These are phyloP conservation scores for Xylaria palmicola DNA, from an alignment of 495 filamentous ascomycete genomes.

Conservation along the genomic window DNA sequence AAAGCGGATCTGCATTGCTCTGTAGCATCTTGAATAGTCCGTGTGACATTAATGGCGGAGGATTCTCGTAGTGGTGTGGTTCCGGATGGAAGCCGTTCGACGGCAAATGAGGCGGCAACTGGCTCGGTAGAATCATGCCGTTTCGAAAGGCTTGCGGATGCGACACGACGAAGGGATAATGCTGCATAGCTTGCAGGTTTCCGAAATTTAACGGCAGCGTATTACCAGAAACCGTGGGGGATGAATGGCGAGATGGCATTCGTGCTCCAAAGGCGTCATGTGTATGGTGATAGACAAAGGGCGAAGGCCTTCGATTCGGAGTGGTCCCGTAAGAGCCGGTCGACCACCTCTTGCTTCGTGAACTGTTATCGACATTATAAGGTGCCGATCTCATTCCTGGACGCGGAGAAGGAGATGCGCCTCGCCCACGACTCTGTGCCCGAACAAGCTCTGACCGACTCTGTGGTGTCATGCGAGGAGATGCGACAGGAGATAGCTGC, in stretches of 20 bases:
- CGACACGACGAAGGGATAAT: slow-evolving; percentile 51
- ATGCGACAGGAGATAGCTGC: slow-evolving; percentile 58
- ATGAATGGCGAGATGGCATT: slow-evolving; percentile 52
- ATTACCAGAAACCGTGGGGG: slow-evolving; percentile 53
- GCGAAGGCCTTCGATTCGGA: slow-evolving; percentile 51
- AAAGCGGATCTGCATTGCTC: slow-evolving; percentile 64
- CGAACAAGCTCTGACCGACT: slow-evolving; percentile 54
- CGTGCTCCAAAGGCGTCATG: slow-evolving; percentile 50
- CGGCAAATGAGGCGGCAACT: slow-evolving; percentile 42
- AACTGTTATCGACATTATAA: slow-evolving; percentile 57
- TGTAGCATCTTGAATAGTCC: slow-evolving; percentile 67
- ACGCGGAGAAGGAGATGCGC: slow-evolving; percentile 65
- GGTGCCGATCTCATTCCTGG: slow-evolving; percentile 62
- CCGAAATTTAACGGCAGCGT: slow-evolving; percentile 52
- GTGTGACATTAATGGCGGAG: slow-evolving; percentile 59
- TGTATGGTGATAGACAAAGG: slow-evolving; percentile 53
- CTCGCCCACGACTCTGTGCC: slow-evolving; percentile 57
- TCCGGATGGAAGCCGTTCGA: slow-evolving; percentile 48
- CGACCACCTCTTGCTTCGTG: slow-evolving; percentile 69
- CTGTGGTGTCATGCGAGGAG: slow-evolving; percentile 58
- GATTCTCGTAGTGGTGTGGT: slow-evolving; percentile 50
- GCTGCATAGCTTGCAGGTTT: slow-evolving; percentile 54
- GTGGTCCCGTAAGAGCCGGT: slow-evolving; percentile 62
- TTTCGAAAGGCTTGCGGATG: slow-evolving; percentile 46
- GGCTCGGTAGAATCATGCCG: slow-evolving; percentile 46